Conservation (phyloP, 352 stramenopile genomes). For the Phytophthora aleatoria region DNA sequence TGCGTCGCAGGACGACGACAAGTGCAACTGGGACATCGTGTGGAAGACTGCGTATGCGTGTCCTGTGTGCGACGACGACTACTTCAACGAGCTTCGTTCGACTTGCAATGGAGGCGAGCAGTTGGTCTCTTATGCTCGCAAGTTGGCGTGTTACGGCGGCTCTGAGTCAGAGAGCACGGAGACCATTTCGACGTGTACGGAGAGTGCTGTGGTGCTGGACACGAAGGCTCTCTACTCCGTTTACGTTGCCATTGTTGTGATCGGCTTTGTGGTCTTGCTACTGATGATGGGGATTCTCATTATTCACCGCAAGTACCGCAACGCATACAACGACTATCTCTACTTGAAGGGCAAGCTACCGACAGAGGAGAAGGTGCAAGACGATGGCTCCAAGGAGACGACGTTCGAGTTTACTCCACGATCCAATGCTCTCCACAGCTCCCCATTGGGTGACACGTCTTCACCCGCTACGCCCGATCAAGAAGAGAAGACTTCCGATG, state of each 20-base stretch:
- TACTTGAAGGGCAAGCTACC: conserved; percentile 83
- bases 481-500: conserved; percentile 31
- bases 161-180: conserved; percentile 41
- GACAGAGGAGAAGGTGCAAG: conserved; percentile 52
- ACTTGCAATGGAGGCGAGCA: conserved; percentile 63
- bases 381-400: conserved; percentile 69
- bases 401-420: conserved; percentile 78
- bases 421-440: conserved; percentile 58
- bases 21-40: conserved; percentile 61
- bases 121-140: conserved; percentile 60
- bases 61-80: conserved; percentile 63
- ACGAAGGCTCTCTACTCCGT: conserved; percentile 74
- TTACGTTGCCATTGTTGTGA: conserved; percentile 66
- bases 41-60: conserved; percentile 78
- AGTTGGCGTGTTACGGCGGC: conserved; percentile 67
- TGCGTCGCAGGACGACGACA: conserved; percentile 44
- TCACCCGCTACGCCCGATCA: conserved; percentile 21
- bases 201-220: conserved; percentile 72
- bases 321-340: conserved; percentile 80
- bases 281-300: conserved; percentile 71
- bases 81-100: conserved; percentile 68
- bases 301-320: conserved; percentile 81
- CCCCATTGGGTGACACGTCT: conserved; percentile 30
- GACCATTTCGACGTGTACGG: conserved; percentile 63
- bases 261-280: conserved; percentile 68